phyloP scores from a whole-genome alignment of 2,329 filamentous ascomycete species.

The Acarospora socialis region DNA sequence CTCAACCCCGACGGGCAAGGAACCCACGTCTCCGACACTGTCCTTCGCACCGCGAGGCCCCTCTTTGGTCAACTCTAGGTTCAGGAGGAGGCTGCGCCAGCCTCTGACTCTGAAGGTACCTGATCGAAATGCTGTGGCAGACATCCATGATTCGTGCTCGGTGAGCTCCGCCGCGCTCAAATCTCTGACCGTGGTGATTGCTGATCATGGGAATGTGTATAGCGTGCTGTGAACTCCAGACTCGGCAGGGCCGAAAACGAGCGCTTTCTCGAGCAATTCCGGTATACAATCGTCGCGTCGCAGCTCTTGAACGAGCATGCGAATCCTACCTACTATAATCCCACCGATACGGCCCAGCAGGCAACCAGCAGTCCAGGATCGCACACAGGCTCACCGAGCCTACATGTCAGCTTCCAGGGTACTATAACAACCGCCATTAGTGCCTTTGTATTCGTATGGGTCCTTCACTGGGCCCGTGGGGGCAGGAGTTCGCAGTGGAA shows the following conservation, averaged over 20 bases:
- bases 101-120: slow-evolving; percentile 27
- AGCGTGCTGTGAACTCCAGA: slow-evolving; percentile 43
- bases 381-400: slow-evolving; percentile 21
- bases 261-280: slow-evolving; percentile 80
- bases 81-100: slow-evolving; percentile 34
- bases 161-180: slow-evolving; percentile 21
- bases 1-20: slow-evolving; percentile 16
- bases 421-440: slow-evolving; percentile 50
- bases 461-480: slow-evolving; percentile 70
- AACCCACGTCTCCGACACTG: slow-evolving; percentile 18
- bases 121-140: slow-evolving; percentile 22
- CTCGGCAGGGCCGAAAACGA: slow-evolving; percentile 67
- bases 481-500: slow-evolving; percentile 40
- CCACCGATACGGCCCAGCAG: too few relatives aligned
- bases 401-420: slow-evolving; percentile 45
- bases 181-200: background rate
- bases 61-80: slow-evolving; percentile 34
- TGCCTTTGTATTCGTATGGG: slow-evolving; percentile 49
- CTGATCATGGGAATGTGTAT: slow-evolving; percentile 3
- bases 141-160: slow-evolving; percentile 33
- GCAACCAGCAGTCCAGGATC: too few relatives aligned
- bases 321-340: slow-evolving; percentile 31
- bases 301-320: slow-evolving; percentile 66
- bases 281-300: slow-evolving; percentile 84
- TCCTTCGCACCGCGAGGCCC: slow-evolving; percentile 38